Evolutionary conservation across 2,329 filamentous ascomycete genomes (phyloP).

Genomic region (Ophiosphaerella korrae): DNA sequence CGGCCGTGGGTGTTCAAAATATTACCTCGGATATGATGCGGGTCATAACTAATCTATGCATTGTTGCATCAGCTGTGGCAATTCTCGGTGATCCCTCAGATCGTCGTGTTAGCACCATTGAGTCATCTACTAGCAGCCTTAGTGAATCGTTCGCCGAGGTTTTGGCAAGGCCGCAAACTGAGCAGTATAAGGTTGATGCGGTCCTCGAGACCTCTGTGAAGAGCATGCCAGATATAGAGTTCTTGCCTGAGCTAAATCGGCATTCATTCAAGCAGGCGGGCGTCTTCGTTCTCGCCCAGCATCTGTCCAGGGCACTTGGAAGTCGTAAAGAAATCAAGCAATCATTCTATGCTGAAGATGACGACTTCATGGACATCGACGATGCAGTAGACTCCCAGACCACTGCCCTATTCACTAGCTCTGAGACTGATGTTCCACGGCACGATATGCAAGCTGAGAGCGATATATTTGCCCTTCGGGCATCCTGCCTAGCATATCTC

Average conservation of each 20-base stretch:
- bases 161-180: conserved; percentile 45
- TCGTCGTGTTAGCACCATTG: conserved; percentile 27
- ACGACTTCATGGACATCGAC: conserved; percentile 71
- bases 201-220: conserved; percentile 46
- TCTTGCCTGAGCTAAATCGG: conserved; percentile 15
- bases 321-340: conserved; percentile 36
- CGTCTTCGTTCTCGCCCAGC: conserved; percentile 39
- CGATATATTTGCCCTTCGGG: conserved; percentile 36
- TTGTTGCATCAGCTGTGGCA: conserved; percentile 46
- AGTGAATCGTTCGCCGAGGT: conserved; percentile 40
- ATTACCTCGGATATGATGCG: conserved; percentile 58
- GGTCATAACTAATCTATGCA: conserved; percentile 56
- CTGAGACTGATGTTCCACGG: conserved; percentile 50
- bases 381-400: conserved; percentile 66
- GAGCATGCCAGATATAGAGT: conserved; percentile 36
- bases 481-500: conserved; percentile 35
- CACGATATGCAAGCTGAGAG: conserved; percentile 47
- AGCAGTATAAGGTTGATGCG: conserved; percentile 51
- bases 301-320: conserved; percentile 38
- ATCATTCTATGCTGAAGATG: conserved; percentile 42
- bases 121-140: conserved; percentile 26
- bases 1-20: conserved; percentile 50
- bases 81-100: conserved; percentile 23
- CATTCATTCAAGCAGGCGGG: conserved; percentile 33
- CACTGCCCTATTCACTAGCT: conserved; percentile 52